Percentiles rank a stretch among this genome's conserved stretches.
Conservation (phyloP, 2,329 filamentous ascomycete genomes). For the Simplicillium aogashimaense region DNA sequence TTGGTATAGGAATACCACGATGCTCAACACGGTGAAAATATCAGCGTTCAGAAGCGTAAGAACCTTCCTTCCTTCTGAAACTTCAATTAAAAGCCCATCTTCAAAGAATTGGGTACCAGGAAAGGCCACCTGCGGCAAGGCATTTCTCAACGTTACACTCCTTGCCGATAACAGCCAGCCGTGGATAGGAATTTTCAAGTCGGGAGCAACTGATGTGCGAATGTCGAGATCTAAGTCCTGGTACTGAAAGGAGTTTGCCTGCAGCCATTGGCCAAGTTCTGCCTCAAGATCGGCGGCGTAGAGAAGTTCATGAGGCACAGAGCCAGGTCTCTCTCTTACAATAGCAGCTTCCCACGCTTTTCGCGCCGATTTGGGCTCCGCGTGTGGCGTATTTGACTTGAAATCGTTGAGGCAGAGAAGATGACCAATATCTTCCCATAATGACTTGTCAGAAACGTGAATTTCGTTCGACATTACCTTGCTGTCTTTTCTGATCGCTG, state of each 20-base stretch:
- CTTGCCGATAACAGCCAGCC: conserved; percentile 70
- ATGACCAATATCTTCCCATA: conserved; percentile 66
- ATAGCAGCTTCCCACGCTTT: conserved; percentile 25
- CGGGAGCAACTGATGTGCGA: conserved; percentile 51
- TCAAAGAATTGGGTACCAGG: conserved; percentile 10
- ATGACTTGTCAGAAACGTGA: conserved; percentile 49
- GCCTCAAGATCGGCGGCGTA: conserved; percentile 56
- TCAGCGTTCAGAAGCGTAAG: conserved; percentile 63
- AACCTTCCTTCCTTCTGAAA: conserved; percentile 38
- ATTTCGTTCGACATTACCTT: conserved; percentile 69
- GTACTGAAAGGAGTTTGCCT: conserved; percentile 25
- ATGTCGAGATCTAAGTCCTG: conserved; percentile 34
- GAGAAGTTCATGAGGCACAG: conserved; percentile 42
- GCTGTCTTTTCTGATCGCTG: conserved; percentile 75
- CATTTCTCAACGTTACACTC: conserved; percentile 57
- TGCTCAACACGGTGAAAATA: conserved; percentile 67
- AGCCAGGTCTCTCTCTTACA: conserved; percentile 34
- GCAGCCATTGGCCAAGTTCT: conserved; percentile 45
- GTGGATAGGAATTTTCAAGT: conserved; percentile 69
- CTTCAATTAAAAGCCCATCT: conserved; percentile 20
- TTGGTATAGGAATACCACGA: conserved; percentile 72
- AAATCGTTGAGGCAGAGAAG: conserved; percentile 61
- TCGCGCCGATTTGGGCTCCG: conserved; percentile 24
- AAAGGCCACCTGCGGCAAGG: conserved; percentile 45
- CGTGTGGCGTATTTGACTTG: conserved; percentile 26